These are phyloP conservation scores for Pseudogymnoascus pannorum DNA, from an alignment of 2,329 filamentous ascomycete genomes.

Conservation along the genomic window DNA sequence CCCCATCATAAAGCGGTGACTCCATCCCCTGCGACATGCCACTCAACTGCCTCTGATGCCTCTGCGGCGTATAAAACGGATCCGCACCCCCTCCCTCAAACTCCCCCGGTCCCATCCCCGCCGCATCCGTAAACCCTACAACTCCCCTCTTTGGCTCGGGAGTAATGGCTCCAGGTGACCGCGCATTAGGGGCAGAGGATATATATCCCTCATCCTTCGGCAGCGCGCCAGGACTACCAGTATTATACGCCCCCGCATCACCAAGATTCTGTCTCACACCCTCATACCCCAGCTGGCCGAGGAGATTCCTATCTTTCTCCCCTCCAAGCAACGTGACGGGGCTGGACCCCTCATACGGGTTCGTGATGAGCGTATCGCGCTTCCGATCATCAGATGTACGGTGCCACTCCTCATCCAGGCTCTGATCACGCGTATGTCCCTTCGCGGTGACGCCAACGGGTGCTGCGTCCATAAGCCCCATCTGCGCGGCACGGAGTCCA, in stretches of 20 bases:
- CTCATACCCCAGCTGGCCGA: conserved; percentile 31
- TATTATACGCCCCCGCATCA: conserved; percentile 24
- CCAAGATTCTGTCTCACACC: conserved; percentile 35
- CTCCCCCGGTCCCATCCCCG: conserved; percentile 30
- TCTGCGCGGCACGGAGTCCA: conserved; percentile 22
- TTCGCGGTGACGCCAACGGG: conserved; percentile 43
- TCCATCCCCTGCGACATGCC: conserved; percentile 88
- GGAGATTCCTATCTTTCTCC: conserved; percentile 37
- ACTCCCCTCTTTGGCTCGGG: conserved; percentile 38
- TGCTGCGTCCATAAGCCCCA: conserved; percentile 24
- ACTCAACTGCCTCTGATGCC: conserved; percentile 62
- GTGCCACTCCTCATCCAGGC: conserved; percentile 58
- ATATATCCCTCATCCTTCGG: conserved; percentile 87
- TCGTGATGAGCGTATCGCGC: conserved; percentile 58
- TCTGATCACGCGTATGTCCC: conserved; percentile 47
- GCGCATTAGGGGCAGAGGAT: conserved; percentile 57
- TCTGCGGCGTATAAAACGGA: conserved; percentile 52
- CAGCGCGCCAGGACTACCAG: conserved; percentile 48
- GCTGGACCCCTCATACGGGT: conserved; percentile 59
- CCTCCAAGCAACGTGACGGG: conserved; percentile 43
- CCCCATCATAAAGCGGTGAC: conserved; percentile 83
- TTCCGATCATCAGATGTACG: conserved; percentile 56
- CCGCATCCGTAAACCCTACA: conserved; percentile 44
- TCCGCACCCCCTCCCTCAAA: conserved; percentile 45
- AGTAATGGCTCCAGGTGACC: conserved; percentile 40